phyloP scores from a whole-genome alignment of 768 basidiomycete genomes.

The Trametes cingulata region DNA sequence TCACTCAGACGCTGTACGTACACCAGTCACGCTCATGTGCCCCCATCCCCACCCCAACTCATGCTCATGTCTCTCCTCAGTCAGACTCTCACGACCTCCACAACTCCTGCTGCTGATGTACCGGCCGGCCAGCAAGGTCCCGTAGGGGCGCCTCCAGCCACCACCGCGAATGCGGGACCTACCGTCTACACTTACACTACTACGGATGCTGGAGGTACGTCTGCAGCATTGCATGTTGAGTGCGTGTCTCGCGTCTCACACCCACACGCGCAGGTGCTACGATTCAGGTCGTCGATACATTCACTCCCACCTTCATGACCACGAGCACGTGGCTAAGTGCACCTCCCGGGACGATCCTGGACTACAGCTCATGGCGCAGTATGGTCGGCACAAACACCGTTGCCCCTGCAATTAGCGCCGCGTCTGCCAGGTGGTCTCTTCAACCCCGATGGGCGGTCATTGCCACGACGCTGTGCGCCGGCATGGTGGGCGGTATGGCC shows the following conservation, averaged over 20 bases:
- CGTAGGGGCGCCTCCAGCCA: conserved; percentile 47
- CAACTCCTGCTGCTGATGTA: conserved; percentile 15
- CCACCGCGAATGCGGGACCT: conserved; percentile 5
- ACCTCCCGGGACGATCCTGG: conserved; percentile 33
- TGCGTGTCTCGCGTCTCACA: neutral
- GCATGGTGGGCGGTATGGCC: conserved; percentile 14
- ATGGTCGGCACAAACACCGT: conserved; percentile 32
- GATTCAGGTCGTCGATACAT: conserved; percentile 29
- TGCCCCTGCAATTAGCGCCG: conserved; percentile 8
- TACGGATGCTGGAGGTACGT: conserved; percentile 34
- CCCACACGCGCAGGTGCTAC: conserved; percentile 22
- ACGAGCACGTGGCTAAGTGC: conserved; percentile 25
- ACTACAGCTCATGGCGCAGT: conserved; percentile 33
- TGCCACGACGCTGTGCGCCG: conserved; percentile 1
- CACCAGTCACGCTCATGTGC: no score
- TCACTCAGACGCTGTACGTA: conserved; percentile 48
- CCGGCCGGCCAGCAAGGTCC: conserved; percentile 43
- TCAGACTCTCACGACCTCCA: conserved; percentile 17
- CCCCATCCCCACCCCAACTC: conserved; percentile 8
- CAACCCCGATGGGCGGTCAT: conserved; percentile 12
- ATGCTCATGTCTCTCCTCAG: conserved; percentile 16
- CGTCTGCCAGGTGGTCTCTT: neutral
- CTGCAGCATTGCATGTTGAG: neutral
- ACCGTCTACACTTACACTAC: conserved; percentile 38
- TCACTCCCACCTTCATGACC: conserved; percentile 35